A percentile compares a stretch with the other conserved stretches of the same genome.
Evolutionary conservation across 495 filamentous ascomycete genomes (phyloP).

Genomic region (Xylaria nigripes): DNA sequence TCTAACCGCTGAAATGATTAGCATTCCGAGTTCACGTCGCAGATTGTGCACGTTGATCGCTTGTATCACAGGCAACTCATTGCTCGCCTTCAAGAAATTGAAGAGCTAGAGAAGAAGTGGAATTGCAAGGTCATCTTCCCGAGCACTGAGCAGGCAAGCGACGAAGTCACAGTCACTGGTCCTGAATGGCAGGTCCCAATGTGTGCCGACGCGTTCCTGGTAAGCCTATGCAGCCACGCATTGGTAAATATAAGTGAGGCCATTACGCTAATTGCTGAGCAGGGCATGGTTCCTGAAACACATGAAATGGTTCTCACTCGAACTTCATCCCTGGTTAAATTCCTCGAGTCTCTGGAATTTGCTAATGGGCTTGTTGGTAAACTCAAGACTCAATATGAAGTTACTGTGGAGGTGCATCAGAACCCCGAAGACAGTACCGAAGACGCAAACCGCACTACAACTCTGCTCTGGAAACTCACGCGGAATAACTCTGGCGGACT

Average conservation of each 20-base stretch:
- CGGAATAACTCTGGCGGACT: conserved; percentile 94
- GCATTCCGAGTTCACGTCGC: conserved; percentile 92
- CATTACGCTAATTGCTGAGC: conserved; percentile 21
- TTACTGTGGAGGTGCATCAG: conserved; percentile 64
- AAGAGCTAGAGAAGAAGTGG: conserved; percentile 95
- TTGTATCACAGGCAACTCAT: conserved; percentile 92
- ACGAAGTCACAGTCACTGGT: conserved; percentile 88
- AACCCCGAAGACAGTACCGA: conserved; percentile 44
- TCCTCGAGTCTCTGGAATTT: conserved; percentile 72
- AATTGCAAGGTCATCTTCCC: conserved; percentile 98
- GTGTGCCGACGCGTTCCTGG: conserved; percentile 88
- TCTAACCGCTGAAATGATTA: conserved; percentile 23
- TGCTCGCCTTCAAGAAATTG: conserved; percentile 75
- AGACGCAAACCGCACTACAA: conserved; percentile 44
- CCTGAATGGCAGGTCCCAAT: conserved; percentile 96
- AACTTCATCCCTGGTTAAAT: conserved; percentile 62
- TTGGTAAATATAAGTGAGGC: background rate
- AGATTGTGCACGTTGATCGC: conserved; percentile 86
- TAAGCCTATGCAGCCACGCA: conserved; percentile 31
- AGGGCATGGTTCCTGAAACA: conserved; percentile 94
- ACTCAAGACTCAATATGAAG: conserved; percentile 83
- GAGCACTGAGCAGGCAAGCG: conserved; percentile 92
- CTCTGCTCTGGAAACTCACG: conserved; percentile 63
- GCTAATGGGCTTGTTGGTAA: conserved; percentile 68
- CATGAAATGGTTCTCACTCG: conserved; percentile 82